These are phyloP conservation scores for Pulveroboletus ravenelii DNA, from an alignment of 768 basidiomycete species.

Conservation along the genomic window DNA sequence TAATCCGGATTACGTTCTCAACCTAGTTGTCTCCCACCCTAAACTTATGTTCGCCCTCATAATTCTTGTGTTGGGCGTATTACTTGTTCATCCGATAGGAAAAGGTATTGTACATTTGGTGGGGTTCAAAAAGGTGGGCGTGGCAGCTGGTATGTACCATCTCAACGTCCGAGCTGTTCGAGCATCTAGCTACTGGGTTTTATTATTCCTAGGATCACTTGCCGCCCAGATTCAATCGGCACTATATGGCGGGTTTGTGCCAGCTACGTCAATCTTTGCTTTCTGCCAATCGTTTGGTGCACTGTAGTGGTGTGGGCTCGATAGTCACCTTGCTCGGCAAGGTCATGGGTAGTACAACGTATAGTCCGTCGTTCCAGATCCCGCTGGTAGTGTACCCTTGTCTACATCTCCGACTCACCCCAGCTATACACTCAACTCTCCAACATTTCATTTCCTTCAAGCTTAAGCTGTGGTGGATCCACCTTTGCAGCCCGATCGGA, in stretches of 20 bases:
- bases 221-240: not conserved
- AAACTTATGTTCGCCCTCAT: accelerated
- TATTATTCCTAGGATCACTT: conserved; percentile 1
- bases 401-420: no score
- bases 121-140: not conserved
- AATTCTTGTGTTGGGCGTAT: not conserved
- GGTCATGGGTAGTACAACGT: no score
- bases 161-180: not conserved
- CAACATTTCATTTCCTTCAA: no score
- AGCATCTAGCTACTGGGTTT: not conserved
- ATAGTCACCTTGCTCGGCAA: no score
- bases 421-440: no score
- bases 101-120: accelerated
- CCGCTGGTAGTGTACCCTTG: no score
- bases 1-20: not conserved
- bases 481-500: no score
- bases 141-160: conserved; percentile 5
- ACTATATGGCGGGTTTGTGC: conserved; percentile 1
- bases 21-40: not conserved
- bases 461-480: no score
- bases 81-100: not conserved
- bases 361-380: no score
- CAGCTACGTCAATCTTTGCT: not conserved
- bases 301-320: not conserved
- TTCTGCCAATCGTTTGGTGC: conserved; percentile 9